Percentiles rank a stretch among this genome's conserved stretches.
phyloP scores from a whole-genome alignment of 1,284 basidiomycete species.

The Athelia sp. region DNA sequence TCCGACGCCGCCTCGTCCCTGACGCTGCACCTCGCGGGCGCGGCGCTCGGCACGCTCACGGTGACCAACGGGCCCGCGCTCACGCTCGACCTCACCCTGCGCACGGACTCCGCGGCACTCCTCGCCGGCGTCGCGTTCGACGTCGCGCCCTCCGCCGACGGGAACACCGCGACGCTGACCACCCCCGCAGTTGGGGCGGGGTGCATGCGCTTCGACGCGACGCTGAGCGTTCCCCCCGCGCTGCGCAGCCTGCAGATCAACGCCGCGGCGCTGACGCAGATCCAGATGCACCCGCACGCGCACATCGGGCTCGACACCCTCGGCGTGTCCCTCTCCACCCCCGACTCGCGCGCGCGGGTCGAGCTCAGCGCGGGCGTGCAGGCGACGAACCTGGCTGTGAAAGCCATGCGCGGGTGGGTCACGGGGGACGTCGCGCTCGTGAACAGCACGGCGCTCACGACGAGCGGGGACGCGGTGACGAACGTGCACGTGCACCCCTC shows the following conservation, averaged over 20 bases:
- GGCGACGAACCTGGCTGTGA: slow-evolving; percentile 33
- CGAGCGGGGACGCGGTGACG: slow-evolving; percentile 42
- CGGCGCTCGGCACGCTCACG: slow-evolving; percentile 45
- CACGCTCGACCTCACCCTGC: slow-evolving; percentile 39
- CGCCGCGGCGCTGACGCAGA: slow-evolving; percentile 36
- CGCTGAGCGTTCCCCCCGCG: slow-evolving; percentile 41
- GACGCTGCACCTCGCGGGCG: slow-evolving; percentile 40
- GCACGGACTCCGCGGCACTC: slow-evolving; percentile 33
- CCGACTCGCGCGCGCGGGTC: slow-evolving; percentile 36
- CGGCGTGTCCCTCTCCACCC: slow-evolving; percentile 35
- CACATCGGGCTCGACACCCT: slow-evolving; percentile 38
- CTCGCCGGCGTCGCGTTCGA: slow-evolving; percentile 31
- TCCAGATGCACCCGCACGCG: slow-evolving; percentile 43
- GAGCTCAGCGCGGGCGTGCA: slow-evolving; percentile 36
- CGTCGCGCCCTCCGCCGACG: slow-evolving; percentile 18
- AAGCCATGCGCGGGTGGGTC: slow-evolving; percentile 50
- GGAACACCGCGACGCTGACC: slow-evolving; percentile 28
- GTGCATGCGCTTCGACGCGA: slow-evolving; percentile 56
- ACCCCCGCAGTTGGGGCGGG: slow-evolving; percentile 25
- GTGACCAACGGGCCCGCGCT: slow-evolving; percentile 36
- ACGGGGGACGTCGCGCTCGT: slow-evolving; percentile 48
- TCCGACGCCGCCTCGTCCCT: slow-evolving; percentile 32
- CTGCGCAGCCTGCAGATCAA: slow-evolving; percentile 42
- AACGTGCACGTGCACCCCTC: slow-evolving; percentile 44
- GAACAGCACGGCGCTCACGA: slow-evolving; percentile 36